Conservation (phyloP, 139 green algal species). For the Picochlorum sp. region DNA sequence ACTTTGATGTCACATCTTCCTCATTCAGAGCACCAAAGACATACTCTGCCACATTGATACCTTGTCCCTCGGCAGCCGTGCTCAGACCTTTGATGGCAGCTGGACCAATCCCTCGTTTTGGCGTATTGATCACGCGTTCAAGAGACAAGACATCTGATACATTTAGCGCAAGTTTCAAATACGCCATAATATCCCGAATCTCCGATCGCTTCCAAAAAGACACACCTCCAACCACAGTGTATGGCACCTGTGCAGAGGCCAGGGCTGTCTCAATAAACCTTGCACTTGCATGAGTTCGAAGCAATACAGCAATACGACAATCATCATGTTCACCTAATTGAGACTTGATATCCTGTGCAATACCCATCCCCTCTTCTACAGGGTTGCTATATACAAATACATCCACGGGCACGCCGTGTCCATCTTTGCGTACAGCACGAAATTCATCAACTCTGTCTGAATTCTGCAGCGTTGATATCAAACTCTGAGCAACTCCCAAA, state of each 20-base stretch:
- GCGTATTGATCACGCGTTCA: slow-evolving; percentile 44
- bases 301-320: slow-evolving; percentile 37
- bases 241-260: slow-evolving; percentile 24
- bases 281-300: slow-evolving; percentile 29
- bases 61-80: background rate
- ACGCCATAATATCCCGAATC: slow-evolving; percentile 49
- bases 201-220: slow-evolving; percentile 44
- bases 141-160: slow-evolving; percentile 42
- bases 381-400: background rate
- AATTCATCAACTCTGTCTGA: too few relatives aligned
- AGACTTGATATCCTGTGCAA: background rate
- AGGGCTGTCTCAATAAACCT: slow-evolving; percentile 34
- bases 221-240: slow-evolving; percentile 36
- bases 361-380: background rate
- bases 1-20: background rate
- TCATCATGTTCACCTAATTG: slow-evolving; percentile 9
- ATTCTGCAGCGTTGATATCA: slow-evolving; percentile 3
- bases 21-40: background rate
- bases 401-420: background rate
- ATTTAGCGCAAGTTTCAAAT: slow-evolving; percentile 39
- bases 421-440: background rate
- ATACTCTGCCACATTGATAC: background rate
- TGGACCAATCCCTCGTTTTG: slow-evolving; percentile 28
- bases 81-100: background rate
- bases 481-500: slow-evolving; percentile 26